A percentile compares a stretch with the other conserved stretches of the same genome.
Evolutionary conservation across 2,329 filamentous ascomycete species (phyloP).

Genomic region (Elsinoe fawcettii): DNA sequence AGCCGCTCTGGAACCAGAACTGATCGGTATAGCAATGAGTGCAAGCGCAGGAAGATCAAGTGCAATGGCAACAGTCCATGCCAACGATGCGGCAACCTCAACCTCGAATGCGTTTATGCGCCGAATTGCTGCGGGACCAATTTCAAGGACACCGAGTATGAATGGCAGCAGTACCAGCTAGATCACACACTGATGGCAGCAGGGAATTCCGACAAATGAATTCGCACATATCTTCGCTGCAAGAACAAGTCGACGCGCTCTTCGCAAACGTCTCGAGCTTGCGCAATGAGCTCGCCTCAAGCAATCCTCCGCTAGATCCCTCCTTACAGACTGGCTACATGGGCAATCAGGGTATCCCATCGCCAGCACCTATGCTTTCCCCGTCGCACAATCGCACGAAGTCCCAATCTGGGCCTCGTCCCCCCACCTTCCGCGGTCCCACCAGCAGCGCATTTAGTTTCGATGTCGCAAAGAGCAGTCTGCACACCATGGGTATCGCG

Average conservation of each 20-base stretch:
- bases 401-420: slow-evolving; percentile 25
- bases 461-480: slow-evolving; percentile 76
- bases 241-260: slow-evolving; percentile 76
- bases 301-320: slow-evolving; percentile 29
- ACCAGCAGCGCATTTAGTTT: slow-evolving; percentile 81
- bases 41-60: slow-evolving; percentile 60
- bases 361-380: slow-evolving; percentile 16
- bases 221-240: slow-evolving; percentile 62
- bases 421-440: slow-evolving; percentile 67
- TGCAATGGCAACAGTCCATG: slow-evolving; percentile 60
- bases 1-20: background rate
- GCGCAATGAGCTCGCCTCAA: slow-evolving; percentile 42
- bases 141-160: slow-evolving; percentile 77
- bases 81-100: slow-evolving; percentile 57
- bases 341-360: background rate
- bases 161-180: background rate
- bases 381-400: slow-evolving; percentile 20
- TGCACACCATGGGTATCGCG: slow-evolving; percentile 83
- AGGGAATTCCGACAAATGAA: slow-evolving; percentile 74
- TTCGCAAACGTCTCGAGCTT: slow-evolving; percentile 64
- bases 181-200: slow-evolving; percentile 28
- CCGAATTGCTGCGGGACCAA: slow-evolving; percentile 63
- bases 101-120: slow-evolving; percentile 56
- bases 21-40: slow-evolving; percentile 47
- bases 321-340: slow-evolving; percentile 24